Evolutionary conservation across 352 stramenopile genomes (phyloP).

Genomic region (Thalassiosira hispida): DNA sequence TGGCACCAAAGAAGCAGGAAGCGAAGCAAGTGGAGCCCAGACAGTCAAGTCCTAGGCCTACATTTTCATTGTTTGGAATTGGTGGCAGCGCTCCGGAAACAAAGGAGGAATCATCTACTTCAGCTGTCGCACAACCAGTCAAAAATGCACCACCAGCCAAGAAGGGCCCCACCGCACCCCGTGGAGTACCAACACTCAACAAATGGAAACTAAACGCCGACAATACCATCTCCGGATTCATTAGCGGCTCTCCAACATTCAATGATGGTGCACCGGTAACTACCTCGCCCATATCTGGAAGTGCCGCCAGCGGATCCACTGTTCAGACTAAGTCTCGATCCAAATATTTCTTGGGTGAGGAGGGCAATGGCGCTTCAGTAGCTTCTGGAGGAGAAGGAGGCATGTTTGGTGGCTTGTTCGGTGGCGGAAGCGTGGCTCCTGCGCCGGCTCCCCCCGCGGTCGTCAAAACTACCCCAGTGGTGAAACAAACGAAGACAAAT

Average conservation of each 20-base stretch:
- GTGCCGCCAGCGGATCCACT: conserved; percentile 28
- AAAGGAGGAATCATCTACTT: conserved; percentile 3
- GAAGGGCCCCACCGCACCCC: conserved; percentile 41
- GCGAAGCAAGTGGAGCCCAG: not conserved
- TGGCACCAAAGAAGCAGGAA: conserved; percentile 27
- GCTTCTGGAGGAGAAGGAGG: conserved; percentile 15
- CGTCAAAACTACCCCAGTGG: conserved; percentile 7
- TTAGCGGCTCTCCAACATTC: conserved; percentile 51
- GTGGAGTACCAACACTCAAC: conserved; percentile 72
- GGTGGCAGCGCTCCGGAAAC: conserved; percentile 16
- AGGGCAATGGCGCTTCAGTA: not conserved
- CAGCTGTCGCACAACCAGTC: not conserved
- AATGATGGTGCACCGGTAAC: conserved; percentile 50
- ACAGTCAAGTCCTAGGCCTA: conserved; percentile 19
- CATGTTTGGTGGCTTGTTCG: conserved; percentile 19
- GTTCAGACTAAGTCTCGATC: conserved; percentile 56
- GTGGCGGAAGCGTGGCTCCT: not conserved
- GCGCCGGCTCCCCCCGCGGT: not conserved
- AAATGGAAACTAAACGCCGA: conserved; percentile 71
- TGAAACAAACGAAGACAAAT: conserved; percentile 6
- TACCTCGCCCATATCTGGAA: conserved; percentile 46
- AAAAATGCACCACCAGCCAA: not conserved
- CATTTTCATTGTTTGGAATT: conserved; percentile 58
- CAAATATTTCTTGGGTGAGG: conserved; percentile 53
- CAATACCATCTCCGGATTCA: conserved; percentile 64